Evolutionary conservation across 306 rosid genomes (phyloP).

Genomic region (Nissolia schottii): DNA sequence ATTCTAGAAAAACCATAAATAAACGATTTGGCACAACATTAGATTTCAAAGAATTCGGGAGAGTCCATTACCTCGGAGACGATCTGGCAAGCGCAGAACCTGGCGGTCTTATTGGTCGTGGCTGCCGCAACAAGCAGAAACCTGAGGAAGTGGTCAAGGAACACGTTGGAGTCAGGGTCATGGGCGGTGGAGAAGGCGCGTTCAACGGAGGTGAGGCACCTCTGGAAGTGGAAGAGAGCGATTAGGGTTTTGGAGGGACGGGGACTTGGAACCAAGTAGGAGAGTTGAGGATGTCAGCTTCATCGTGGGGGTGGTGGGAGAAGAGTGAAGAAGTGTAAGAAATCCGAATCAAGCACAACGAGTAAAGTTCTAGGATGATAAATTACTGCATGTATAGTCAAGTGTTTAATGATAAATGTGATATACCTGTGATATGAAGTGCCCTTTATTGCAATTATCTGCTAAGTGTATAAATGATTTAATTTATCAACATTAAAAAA

Average conservation of each 20-base stretch:
- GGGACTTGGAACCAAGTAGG: constrained; percentile 55
- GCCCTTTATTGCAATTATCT: too few relatives aligned
- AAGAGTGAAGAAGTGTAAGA: too few relatives aligned
- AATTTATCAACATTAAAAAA: too few relatives aligned
- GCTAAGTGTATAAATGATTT: too few relatives aligned
- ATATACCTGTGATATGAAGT: too few relatives aligned
- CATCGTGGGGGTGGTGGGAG: constrained; percentile 78
- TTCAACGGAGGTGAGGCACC: constrained; percentile 61
- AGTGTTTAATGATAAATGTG: too few relatives aligned
- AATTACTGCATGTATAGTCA: too few relatives aligned
- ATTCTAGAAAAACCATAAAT: too few relatives aligned
- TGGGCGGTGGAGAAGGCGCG: constrained; percentile 52
- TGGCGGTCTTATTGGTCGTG: constrained; percentile 53
- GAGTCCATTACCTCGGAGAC: constrained; percentile 66
- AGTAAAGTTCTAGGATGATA: too few relatives aligned
- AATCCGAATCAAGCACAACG: too few relatives aligned
- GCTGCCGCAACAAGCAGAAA: constrained; percentile 55
- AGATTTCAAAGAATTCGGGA: not conserved
- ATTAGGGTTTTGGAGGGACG: constrained; percentile 48
- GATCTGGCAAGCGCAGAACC: constrained; percentile 87
- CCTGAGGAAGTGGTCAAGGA: constrained; percentile 64
- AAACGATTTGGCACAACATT: not conserved
- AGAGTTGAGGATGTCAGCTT: constrained; percentile 84
- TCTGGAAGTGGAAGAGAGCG: constrained; percentile 65
- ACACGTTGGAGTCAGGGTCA: constrained; percentile 42